Evolutionary conservation across 805 yeast species (phyloP).

Genomic region (Naumovozyma castellii): DNA sequence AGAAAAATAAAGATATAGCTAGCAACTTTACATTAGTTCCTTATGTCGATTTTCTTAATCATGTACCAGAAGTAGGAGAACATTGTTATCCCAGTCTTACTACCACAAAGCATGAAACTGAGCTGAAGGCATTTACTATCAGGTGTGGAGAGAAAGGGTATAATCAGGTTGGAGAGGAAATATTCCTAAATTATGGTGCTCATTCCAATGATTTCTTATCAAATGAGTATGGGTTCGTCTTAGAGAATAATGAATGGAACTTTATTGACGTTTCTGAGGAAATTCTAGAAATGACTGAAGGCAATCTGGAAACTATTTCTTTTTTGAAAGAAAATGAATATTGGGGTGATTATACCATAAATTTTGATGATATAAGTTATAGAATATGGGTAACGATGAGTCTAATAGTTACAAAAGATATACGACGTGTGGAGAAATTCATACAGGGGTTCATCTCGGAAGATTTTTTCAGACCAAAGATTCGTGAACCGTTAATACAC

Average conservation of each 20-base stretch:
- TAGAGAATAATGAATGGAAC: slow-evolving; percentile 55
- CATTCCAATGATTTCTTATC: slow-evolving; percentile 76
- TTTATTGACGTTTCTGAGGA: slow-evolving; percentile 50
- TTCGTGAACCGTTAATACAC: background rate
- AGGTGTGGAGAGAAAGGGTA: slow-evolving; percentile 17
- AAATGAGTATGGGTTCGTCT: slow-evolving; percentile 78
- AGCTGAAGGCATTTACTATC: slow-evolving; percentile 21
- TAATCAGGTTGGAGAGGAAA: slow-evolving; percentile 37
- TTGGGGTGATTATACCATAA: slow-evolving; percentile 65
- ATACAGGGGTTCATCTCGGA: slow-evolving; percentile 24
- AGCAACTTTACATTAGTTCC: slow-evolving; percentile 90
- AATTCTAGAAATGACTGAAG: slow-evolving; percentile 30
- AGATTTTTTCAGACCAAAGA: slow-evolving; percentile 16
- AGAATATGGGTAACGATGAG: slow-evolving; percentile 72
- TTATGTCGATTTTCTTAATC: slow-evolving; percentile 80
- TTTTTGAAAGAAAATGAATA: slow-evolving; percentile 48
- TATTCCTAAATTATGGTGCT: slow-evolving; percentile 75
- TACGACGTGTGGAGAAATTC: slow-evolving; percentile 18
- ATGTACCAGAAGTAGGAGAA: slow-evolving; percentile 36
- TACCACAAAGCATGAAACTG: slow-evolving; percentile 38
- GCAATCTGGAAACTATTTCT: slow-evolving; percentile 27
- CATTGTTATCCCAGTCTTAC: slow-evolving; percentile 45
- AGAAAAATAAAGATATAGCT: slow-evolving; percentile 31
- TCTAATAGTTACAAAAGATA: slow-evolving; percentile 26
- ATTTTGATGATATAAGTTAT: slow-evolving; percentile 47